Conservation (phyloP, 805 yeast genomes). For the Hanseniaspora singularis region DNA sequence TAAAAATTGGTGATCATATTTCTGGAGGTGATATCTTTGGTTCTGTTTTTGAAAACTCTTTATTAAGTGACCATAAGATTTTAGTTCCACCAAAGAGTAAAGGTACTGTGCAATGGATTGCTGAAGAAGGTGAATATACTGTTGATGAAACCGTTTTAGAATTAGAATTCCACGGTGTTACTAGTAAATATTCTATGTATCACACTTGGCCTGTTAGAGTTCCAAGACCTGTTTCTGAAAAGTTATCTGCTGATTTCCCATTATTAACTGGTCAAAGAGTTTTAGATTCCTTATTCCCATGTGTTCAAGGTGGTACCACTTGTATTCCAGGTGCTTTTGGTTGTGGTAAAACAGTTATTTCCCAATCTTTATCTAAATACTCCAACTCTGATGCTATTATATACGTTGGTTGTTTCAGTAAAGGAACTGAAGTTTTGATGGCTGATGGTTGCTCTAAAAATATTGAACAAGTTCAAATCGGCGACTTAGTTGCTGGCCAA, state of each 20-base stretch:
- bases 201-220: constrained; percentile 99
- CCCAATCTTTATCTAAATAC: constrained; percentile 92
- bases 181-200: constrained; percentile 75
- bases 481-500: constrained; percentile 34
- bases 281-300: constrained; percentile 91
- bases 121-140: constrained; percentile 79
- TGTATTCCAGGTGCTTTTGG: constrained; percentile 99
- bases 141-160: constrained; percentile 84
- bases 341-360: constrained; percentile 96
- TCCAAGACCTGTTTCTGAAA: constrained; percentile 96
- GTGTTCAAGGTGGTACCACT: constrained; percentile 99
- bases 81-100: constrained; percentile 95
- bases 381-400: constrained; percentile 95
- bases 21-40: constrained; percentile 98
- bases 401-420: constrained; percentile 63
- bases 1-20: constrained; percentile 88
- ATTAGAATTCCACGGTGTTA: constrained; percentile 87
- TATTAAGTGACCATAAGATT: constrained; percentile 84
- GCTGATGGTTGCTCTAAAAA: constrained; percentile 31
- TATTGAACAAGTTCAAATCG: constrained; percentile 30
- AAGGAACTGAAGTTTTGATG: constrained; percentile 35
- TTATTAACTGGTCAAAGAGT: constrained; percentile 98
- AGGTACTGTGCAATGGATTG: constrained; percentile 87
- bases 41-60: constrained; percentile 83
- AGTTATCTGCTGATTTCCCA: constrained; percentile 86